Evolutionary conservation across 2,329 filamentous ascomycete species (phyloP).

Genomic region (Diaporthe ampelina): DNA sequence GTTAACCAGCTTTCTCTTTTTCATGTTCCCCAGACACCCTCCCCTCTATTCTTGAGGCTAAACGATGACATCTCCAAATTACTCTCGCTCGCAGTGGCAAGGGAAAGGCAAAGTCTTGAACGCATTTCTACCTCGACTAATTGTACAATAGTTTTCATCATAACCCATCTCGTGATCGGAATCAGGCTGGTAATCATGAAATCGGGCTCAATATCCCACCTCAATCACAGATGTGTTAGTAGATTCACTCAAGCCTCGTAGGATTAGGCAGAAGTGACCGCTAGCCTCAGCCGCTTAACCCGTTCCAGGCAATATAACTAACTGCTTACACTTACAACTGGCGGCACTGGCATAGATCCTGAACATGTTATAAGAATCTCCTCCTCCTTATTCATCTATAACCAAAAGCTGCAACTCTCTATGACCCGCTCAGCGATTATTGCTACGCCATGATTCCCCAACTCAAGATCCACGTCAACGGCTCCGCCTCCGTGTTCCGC

Average conservation of each 20-base stretch:
- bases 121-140: not conserved
- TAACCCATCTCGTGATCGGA: not conserved
- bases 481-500: constrained; percentile 42
- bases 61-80: too few species aligned
- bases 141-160: not conserved
- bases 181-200: accelerated
- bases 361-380: accelerated
- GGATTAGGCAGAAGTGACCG: constrained; percentile 2
- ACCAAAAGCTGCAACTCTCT: not conserved
- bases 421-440: not conserved
- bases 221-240: not conserved
- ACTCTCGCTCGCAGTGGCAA: too few species aligned
- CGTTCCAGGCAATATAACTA: not conserved
- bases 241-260: not conserved
- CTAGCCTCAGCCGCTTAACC: not conserved
- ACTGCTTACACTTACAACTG: too few species aligned
- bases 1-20: too few species aligned
- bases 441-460: constrained; percentile 36
- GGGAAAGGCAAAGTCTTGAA: too few species aligned
- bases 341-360: too few species aligned
- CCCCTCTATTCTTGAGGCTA: too few species aligned
- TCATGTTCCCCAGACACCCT: too few species aligned
- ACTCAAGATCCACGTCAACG: constrained; percentile 43
- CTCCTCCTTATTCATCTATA: too few species aligned
- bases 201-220: not conserved